Evolutionary conservation across 1,139 yeast species (phyloP), one percentile per base, ranked within the genome.

Genomic region (Dujonia santamariae): DNA sequence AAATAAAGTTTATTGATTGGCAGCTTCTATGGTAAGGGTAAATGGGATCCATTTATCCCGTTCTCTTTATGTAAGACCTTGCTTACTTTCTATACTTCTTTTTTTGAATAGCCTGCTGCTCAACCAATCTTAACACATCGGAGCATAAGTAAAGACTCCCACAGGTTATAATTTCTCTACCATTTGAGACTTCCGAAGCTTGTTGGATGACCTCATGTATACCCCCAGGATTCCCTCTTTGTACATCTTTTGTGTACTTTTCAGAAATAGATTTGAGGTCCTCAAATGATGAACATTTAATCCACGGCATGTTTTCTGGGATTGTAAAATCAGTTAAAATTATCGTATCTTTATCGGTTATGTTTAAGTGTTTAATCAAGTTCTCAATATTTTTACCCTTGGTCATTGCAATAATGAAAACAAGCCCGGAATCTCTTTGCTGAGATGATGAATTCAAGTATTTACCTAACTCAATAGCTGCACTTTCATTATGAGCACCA

Each of bases 271-370:
- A 27, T 22, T 57, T 54, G 12, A 83, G 50, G 3, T 59, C 66
- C 1, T 51, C 51, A 0, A 73, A 56, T 2, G 63, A 58, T 42
- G 66, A 68, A 2, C 86, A 61, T 18, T 63, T 50, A 11, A 92
- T 78, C 97, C 97, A 92, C 0, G 97, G 96, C 97, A 90, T 90
- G 0, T 85, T 82, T 12, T 84, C 94, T 0, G 95, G 92, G 1
- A 60, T 42, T 2, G 80, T 72, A 52, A 88, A 92, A 23, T 61
- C 52, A 0, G 92, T 79, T 2, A 82, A 71, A 2, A 82, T 61
- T 0, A 88, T 72, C 2, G 60, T 56, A 48, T 88, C 96, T 1
- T 56, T 50, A 1, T 44, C 32, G 11, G 19, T 13, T 1, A 62
- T 54, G 2, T 83, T 52, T 3, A 90, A 56, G 15, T 75, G 72